phyloP scores from a whole-genome alignment of 2,329 filamentous ascomycete species.

The Plenodomus biglobosus region DNA sequence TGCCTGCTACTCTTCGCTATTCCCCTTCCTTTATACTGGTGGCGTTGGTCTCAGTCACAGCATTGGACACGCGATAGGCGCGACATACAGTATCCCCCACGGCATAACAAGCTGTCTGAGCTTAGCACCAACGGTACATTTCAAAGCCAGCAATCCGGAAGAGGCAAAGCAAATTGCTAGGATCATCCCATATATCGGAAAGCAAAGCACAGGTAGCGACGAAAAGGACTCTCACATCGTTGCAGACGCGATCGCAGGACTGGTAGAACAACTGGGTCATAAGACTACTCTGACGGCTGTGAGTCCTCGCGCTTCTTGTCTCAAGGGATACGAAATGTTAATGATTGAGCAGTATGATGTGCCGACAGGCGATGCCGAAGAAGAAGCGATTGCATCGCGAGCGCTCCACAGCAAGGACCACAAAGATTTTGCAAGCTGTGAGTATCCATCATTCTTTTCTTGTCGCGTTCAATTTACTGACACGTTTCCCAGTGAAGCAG shows the following conservation, averaged over 20 bases:
- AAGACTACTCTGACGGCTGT: slow-evolving; percentile 41
- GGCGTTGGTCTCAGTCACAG: slow-evolving; percentile 54
- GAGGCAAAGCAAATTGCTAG: slow-evolving; percentile 53
- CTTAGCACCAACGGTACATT: slow-evolving; percentile 55
- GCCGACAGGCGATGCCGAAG: slow-evolving; percentile 39
- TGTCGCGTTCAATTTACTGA: slow-evolving; percentile 7
- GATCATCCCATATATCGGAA: slow-evolving; percentile 50
- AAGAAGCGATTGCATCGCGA: slow-evolving; percentile 40
- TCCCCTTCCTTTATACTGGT: slow-evolving; percentile 53
- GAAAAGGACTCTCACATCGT: slow-evolving; percentile 50
- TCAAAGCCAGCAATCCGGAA: slow-evolving; percentile 52
- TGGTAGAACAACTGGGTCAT: slow-evolving; percentile 50
- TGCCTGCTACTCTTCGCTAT: slow-evolving; percentile 55
- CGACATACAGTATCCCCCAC: slow-evolving; percentile 59
- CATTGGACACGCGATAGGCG: slow-evolving; percentile 56
- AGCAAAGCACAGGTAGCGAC: slow-evolving; percentile 46
- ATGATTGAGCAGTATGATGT: slow-evolving; percentile 36
- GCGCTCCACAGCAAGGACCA: slow-evolving; percentile 42
- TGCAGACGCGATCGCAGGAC: slow-evolving; percentile 48
- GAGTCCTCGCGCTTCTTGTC: slow-evolving; percentile 13
- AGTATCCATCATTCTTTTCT: slow-evolving; percentile 4
- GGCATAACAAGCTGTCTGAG: slow-evolving; percentile 59
- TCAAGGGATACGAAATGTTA: slow-evolving; percentile 4
- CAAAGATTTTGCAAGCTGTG: slow-evolving; percentile 41
- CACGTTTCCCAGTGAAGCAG: slow-evolving; percentile 28